Base-by-base conservation (phyloP, 2,329 filamentous ascomycete species). In the Cladosporium sp. region DNA sequence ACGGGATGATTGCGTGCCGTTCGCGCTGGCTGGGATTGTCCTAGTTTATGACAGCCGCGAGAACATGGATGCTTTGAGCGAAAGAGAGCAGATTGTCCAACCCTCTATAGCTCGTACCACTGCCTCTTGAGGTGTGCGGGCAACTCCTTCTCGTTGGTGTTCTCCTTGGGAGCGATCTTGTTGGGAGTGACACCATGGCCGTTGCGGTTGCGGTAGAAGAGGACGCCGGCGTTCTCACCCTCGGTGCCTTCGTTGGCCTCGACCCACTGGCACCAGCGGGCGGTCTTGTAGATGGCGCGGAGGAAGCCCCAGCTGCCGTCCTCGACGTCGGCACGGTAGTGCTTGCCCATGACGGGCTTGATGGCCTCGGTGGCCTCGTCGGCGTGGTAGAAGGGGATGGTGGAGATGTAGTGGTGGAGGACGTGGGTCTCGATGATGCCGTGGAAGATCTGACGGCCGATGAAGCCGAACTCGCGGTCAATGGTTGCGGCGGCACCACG, bases 351-450 rank as follows among this genome's bases (percentile, higher is more conserved):
- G 79, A 99, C 84, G 67, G 87, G 87, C 85, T 93, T 93, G 86
- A 98, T 96, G 75, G 93, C 93, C 73, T 97, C 93, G 73, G 89
- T 90, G 65, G 94, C 93, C 83, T 97, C 93, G 73, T 97, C 93
- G 76, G 93, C 94, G 79, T 97, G 86, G 83, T 98, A 98, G 83
- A 97, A 97, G 68, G 94, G 94, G 71, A 98, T 98, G 75, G 88
- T 92, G 81, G 91, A 94, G 78, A 98, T 88, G 81, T 97, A 98
- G 86, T 98, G 94, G 85, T 98, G 94, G 67, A 97, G 91, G 67
- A 98, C 94, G 82, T 98, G 94, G 58, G 94, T 97, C 85, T 97
- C 94, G 79, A 97, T 90, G 80, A 98, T 97, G 75, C 93, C 94
- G 85, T 98, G 94, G 78, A 97, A 85, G 67, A 98, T 86, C 72